Evolutionary conservation across 805 yeast genomes (phyloP).

Genomic region (Starmera amethionina): DNA sequence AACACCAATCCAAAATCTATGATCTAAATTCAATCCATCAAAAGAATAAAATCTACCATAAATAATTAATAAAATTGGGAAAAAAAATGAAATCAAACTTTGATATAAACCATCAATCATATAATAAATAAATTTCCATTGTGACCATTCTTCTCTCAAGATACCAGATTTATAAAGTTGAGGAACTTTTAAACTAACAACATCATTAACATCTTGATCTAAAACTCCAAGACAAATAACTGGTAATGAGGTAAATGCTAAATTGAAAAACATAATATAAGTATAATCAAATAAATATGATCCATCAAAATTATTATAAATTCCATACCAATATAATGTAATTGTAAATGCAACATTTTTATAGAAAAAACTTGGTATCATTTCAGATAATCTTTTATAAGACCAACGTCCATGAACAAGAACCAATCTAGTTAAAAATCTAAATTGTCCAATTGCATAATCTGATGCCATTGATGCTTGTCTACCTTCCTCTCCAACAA

Average conservation of each 20-base stretch:
- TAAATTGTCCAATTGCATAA: constrained; percentile 76
- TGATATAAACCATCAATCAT: constrained; percentile 75
- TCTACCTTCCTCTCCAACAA: constrained; percentile 85
- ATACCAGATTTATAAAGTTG: constrained; percentile 69
- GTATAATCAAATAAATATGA: constrained; percentile 73
- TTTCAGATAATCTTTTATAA: constrained; percentile 68
- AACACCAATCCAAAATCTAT: constrained; percentile 64
- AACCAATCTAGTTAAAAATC: constrained; percentile 55
- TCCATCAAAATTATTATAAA: constrained; percentile 68
- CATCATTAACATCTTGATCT: constrained; percentile 71
- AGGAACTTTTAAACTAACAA: constrained; percentile 61
- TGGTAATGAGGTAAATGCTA: constrained; percentile 77
- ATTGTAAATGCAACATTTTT: constrained; percentile 69
- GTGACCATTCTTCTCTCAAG: constrained; percentile 59
- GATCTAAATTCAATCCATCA: constrained; percentile 53
- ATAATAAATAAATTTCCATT: constrained; percentile 58
- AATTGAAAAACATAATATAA: constrained; percentile 67
- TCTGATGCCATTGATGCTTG: constrained; percentile 86
- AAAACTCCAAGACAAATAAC: constrained; percentile 68
- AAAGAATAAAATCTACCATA: constrained; percentile 32
- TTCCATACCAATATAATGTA: constrained; percentile 74
- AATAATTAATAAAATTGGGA: constrained; percentile 53
- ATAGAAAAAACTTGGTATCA: constrained; percentile 75
- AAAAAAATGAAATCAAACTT: constrained; percentile 59
- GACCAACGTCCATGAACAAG: constrained; percentile 83